These are phyloP conservation scores for Cucurbita pepo DNA, from an alignment of 306 rosid species.

Conservation along the genomic window DNA sequence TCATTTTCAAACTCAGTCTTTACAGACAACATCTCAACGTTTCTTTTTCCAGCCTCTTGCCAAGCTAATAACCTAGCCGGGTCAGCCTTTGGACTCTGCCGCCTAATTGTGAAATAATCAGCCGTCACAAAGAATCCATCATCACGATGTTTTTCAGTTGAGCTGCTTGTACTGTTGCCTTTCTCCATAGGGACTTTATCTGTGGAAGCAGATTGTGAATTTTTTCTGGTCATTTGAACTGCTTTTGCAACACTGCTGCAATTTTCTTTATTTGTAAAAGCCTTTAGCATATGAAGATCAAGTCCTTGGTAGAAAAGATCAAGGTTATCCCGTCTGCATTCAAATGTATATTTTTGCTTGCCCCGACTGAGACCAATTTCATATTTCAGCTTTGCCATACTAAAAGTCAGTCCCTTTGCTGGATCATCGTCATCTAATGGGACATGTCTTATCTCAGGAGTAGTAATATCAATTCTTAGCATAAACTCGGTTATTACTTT, in stretches of 20 bases:
- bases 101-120: conserved; percentile 92
- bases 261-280: conserved; percentile 47
- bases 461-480: conserved; percentile 78
- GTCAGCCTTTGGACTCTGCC: conserved; percentile 90
- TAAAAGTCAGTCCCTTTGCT: conserved; percentile 83
- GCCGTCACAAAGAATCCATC: conserved; percentile 86
- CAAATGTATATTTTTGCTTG: conserved; percentile 80
- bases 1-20: conserved; percentile 81
- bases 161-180: conserved; percentile 19
- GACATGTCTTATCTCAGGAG: conserved; percentile 64
- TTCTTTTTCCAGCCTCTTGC: conserved; percentile 96
- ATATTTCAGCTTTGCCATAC: conserved; percentile 59
- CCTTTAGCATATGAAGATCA: conserved; percentile 76
- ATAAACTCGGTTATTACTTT: conserved; percentile 97
- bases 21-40: conserved; percentile 66
- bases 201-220: conserved; percentile 40
- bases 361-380: conserved; percentile 84
- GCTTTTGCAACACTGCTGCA: conserved; percentile 56
- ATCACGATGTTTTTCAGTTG: conserved; percentile 75
- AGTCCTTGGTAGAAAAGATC: conserved; percentile 95
- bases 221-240: conserved; percentile 63
- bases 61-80: conserved; percentile 80
- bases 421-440: conserved; percentile 96
- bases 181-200: conserved; percentile 52
- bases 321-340: conserved; percentile 73